These are phyloP conservation scores for Zalerion maritima DNA, from an alignment of 495 filamentous ascomycete genomes.

Conservation along the genomic window DNA sequence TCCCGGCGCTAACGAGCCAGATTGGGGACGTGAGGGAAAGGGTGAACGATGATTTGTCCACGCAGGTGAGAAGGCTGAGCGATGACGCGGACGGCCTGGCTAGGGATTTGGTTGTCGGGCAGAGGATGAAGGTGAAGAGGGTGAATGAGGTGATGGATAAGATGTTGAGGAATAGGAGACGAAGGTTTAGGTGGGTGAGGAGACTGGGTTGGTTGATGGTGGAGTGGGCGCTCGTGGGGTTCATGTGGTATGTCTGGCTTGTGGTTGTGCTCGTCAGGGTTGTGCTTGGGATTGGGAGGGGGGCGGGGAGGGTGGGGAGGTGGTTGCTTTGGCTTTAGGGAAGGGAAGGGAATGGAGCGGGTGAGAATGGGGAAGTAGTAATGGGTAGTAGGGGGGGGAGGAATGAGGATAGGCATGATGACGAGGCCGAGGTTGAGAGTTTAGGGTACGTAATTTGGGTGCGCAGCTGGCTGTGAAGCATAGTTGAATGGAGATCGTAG, in stretches of 20 bases:
- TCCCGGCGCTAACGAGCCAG: constrained; percentile 17
- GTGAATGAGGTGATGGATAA: constrained; percentile 64
- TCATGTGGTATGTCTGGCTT: constrained; percentile 78
- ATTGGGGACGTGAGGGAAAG: constrained; percentile 20
- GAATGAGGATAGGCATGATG: too few relatives aligned
- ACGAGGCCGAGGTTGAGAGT: too few relatives aligned
- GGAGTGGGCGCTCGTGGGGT: constrained; percentile 65
- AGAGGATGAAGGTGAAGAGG: constrained; percentile 61
- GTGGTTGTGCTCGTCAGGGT: constrained; percentile 56
- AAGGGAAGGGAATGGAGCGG: too few relatives aligned
- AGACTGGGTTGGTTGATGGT: constrained; percentile 53
- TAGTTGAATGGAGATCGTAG: too few relatives aligned
- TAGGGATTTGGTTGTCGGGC: constrained; percentile 55
- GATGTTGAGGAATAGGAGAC: constrained; percentile 49
- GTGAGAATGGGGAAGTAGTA: too few relatives aligned
- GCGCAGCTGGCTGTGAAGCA: too few relatives aligned
- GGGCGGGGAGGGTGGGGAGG: constrained; percentile 38
- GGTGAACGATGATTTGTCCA: constrained; percentile 27
- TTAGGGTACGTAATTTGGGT: too few relatives aligned
- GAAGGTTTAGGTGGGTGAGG: constrained; percentile 59
- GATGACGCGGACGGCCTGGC: constrained; percentile 66
- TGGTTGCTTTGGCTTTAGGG: constrained; percentile 69
- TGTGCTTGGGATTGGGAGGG: constrained; percentile 42
- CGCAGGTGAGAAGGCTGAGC: constrained; percentile 45
- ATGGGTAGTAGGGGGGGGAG: too few relatives aligned